These are phyloP conservation scores for Schizopora paradoxa DNA, from an alignment of 1,284 basidiomycete genomes.

Conservation along the genomic window DNA sequence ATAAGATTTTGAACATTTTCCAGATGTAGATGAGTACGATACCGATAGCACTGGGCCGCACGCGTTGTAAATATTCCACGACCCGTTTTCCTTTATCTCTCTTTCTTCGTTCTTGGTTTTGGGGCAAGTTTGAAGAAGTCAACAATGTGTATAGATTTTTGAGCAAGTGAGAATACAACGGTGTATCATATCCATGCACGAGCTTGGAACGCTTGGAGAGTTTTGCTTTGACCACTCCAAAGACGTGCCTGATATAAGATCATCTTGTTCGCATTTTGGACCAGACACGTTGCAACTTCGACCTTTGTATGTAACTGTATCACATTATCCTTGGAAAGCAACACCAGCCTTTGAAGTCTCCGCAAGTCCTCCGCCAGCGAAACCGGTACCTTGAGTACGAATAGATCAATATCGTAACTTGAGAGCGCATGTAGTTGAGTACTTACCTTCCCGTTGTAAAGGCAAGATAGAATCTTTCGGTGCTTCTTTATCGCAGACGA, in stretches of 20 bases:
- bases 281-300: too few relatives aligned
- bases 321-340: slow-evolving; percentile 65
- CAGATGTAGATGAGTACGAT: too few relatives aligned
- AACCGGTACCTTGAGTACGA: slow-evolving; percentile 66
- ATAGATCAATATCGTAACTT: slow-evolving; percentile 1
- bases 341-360: slow-evolving; percentile 70
- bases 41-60: too few relatives aligned
- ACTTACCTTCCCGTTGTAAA: slow-evolving; percentile 73
- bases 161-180: not conserved
- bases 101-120: too few relatives aligned
- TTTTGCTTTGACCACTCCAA: not conserved
- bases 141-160: too few relatives aligned
- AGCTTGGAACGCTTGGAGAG: not conserved
- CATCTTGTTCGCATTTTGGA: too few relatives aligned
- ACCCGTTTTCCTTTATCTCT: too few relatives aligned
- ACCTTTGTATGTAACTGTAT: not conserved
- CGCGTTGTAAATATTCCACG: too few relatives aligned
- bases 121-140: too few relatives aligned
- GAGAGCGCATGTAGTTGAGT: slow-evolving; percentile 2
- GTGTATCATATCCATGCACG: not conserved
- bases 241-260: not conserved
- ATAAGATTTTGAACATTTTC: too few relatives aligned
- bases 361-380: slow-evolving; percentile 86
- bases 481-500: slow-evolving; percentile 69
- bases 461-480: slow-evolving; percentile 69